Percentiles rank a stretch among this genome's conserved stretches.
Evolutionary conservation across 345 rosid genomes (phyloP).

Genomic region (Acer campestre): DNA sequence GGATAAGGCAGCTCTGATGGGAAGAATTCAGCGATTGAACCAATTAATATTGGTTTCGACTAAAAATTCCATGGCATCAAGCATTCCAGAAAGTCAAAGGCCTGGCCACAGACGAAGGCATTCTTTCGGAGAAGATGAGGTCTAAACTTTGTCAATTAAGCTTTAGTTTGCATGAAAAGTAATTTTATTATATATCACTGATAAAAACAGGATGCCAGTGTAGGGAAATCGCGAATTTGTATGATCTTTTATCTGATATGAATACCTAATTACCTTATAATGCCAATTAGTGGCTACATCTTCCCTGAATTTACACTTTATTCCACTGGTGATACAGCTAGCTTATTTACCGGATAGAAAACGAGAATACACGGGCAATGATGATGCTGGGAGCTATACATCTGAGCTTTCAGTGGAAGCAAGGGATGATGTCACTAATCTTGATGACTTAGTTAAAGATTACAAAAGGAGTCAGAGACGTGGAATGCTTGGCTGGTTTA

Average conservation of each 20-base stretch:
- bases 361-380: conserved; percentile 58
- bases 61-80: conserved; percentile 58
- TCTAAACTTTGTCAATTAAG: conserved; percentile 20
- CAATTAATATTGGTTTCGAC: conserved; percentile 75
- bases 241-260: conserved; percentile 7
- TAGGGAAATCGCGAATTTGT: not conserved
- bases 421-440: conserved; percentile 52
- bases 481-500: conserved; percentile 97
- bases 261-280: conserved; percentile 18
- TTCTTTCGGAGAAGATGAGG: conserved; percentile 87
- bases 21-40: conserved; percentile 72
- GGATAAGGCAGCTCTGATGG: conserved; percentile 72
- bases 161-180: conserved; percentile 12
- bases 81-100: conserved; percentile 51
- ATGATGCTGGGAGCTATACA: conserved; percentile 61
- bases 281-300: not conserved
- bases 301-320: conserved; percentile 20
- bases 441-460: conserved; percentile 77
- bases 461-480: conserved; percentile 58
- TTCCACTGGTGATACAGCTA: conserved; percentile 46
- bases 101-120: conserved; percentile 61
- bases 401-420: conserved; percentile 59
- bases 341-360: conserved; percentile 82
- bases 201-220: conserved; percentile 1
- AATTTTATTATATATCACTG: conserved; percentile 8